Base-by-base conservation (phyloP, 768 basidiomycete genomes). In the Lentinula detonsa region DNA sequence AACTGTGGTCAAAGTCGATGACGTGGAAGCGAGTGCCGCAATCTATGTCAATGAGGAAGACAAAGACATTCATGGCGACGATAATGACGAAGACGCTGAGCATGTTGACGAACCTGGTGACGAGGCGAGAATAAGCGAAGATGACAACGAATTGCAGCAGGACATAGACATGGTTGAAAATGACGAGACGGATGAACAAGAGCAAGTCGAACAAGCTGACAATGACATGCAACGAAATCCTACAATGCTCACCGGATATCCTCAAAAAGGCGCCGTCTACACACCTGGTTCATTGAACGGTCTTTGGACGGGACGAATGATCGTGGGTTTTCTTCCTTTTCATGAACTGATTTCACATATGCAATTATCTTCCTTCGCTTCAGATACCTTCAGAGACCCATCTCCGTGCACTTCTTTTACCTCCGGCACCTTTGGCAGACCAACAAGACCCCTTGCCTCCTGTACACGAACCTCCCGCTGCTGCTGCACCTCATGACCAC, bases 231-330 rank as follows among this genome's bases (percentile, higher is more conserved):
- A 35, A 57, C 23, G 42, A 10, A 5, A 37, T 31, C 34, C 18
- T 42, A 42, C 59, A 1, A 35, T 60, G 33, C n/a, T 52, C 9
- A 52, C 59, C 39, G 59, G 48, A 13, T 58, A 58, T 28, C 56
- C 57, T 34, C 48, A 60, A 31, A 37, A 49, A 49, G 72, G 71
- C 1, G 23, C 46, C 2, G 60, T 64, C 4, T 84, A 83, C 67
- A 74, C 74, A 1, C 77, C 76, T 7, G 83, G 85, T 11, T 66
- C 73, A 4, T 67, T 86, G 56, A 71, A 69, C 37, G 85, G 85
- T 1, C 73, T 82, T 7, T 86, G 82, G 85, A 79, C 85, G 61
- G 88, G 89, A 3, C 75, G 83, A 18, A 77, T 87, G 70, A 72
- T 85, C 59, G 87, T 88, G 57, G 61, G 85, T 80, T 5, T 6